phyloP scores from a whole-genome alignment of 306 rosid genomes.

The Trichosanthes cucumerina region DNA sequence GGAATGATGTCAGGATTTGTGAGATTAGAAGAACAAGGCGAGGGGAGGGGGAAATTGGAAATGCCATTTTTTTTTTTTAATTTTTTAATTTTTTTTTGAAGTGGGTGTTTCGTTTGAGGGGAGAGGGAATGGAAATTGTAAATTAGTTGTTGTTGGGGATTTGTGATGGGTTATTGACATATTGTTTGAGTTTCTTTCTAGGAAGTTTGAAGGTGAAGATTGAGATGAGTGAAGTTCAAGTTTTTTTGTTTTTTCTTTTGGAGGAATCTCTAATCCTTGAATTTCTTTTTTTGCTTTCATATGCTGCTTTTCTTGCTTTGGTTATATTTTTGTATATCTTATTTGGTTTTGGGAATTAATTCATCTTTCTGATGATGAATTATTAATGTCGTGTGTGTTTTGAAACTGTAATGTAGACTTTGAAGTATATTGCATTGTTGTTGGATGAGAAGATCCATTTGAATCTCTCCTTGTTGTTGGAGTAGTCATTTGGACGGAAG shows the following conservation, averaged over 20 bases:
- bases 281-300: neutral
- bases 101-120: neutral
- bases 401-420: no score
- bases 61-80: neutral
- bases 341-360: no score
- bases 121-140: conserved; percentile 2
- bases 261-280: neutral
- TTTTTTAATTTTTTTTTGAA: no score
- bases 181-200: neutral
- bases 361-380: no score
- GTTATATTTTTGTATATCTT: neutral
- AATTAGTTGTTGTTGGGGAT: no score
- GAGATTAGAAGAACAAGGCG: conserved; percentile 6
- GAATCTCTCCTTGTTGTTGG: no score
- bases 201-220: neutral
- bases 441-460: no score
- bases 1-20: conserved; percentile 20
- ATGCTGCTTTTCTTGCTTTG: neutral
- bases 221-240: conserved; percentile 1
- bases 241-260: neutral
- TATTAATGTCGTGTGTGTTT: no score
- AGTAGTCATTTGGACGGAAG: no score
- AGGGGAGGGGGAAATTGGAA: neutral
- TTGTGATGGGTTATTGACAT: neutral
- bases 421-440: no score